Base-by-base conservation (phyloP, 176 grass and related monocot genomes). In the Bolboschoenus planiculmis region DNA sequence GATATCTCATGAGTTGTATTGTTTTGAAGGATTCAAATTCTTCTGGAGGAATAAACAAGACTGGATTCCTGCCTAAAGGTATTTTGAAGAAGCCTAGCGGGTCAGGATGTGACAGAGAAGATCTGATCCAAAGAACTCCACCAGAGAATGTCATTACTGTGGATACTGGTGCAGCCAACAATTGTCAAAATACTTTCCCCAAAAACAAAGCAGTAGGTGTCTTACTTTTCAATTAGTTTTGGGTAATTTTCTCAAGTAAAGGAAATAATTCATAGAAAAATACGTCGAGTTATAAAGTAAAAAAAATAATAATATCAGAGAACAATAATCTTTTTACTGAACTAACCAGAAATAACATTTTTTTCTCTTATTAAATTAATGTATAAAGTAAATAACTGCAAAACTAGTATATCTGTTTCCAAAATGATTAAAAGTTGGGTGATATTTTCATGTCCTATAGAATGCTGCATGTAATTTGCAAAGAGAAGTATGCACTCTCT, bases 11-110 rank as follows among this genome's bases (percentile, higher is more conserved):
- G 7, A 46, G 21, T 77, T 74, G 29, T 60, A 15, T 59, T 74
- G 13, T 11, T 34, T 58, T 84, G 48, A 46, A 75, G 79, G 79
- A 36, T 31, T 31, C 15, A 34, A 46, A 15, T 50, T 30, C 24
- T 21, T 7, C 8, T 34, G 60, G 34, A 40, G 26, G 63, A 58
- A 4, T 23, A 26, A 27, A 29, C 13, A 44, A 54, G 46, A 46
- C 13, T 34, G 10, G 2, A 13, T 20, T 21, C 23, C 24, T 7
- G n/a, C 56, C 55, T 77, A 51, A 61, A 44, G 50, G 79, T 43
- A 71, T 81, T 14, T 51, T 81, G 61, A 81, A 81, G 47, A 67
- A 50, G 56, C 23, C 61, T 73, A 71, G 46, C 14, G 47, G 84
- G 21, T 66, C 74, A 24, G 56, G 21, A 18, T 44, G 56, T 26